Base-by-base conservation (phyloP, 1,284 basidiomycete species). In the Trichosporon sp. region DNA sequence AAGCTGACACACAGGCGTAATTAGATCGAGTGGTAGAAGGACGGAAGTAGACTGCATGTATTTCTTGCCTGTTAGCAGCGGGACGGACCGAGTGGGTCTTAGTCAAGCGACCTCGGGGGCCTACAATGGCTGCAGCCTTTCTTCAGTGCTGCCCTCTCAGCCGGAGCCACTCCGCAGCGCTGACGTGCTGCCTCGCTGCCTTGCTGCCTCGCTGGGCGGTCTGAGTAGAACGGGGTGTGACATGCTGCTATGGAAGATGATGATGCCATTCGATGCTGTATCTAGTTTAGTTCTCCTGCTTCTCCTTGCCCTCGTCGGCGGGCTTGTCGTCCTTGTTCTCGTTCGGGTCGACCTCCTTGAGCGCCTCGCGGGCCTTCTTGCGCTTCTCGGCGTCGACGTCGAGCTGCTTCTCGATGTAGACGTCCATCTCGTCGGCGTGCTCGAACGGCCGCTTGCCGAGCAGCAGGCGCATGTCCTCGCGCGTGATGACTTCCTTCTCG, bases 401-500 rank as follows among this genome's bases (percentile, higher is more conserved):
- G 38, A 83, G 75, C 76, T 83, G 78, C 65, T 75, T 75, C 72
- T 95, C 93, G 25, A 95, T 86, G 90, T 93, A 95, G 80, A 90
- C 92, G 85, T 95, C 93, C 93, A 95, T 95, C 76, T 95, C 93
- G 79, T 95, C 94, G 58, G 89, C 87, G 71, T 88, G 87, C 42
- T 84, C 85, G 78, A 78, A 79, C 64, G 79, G 79, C 60, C 79
- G 75, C 58, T 75, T 73, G 62, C 79, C 78, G 35, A 80, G 74
- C 34, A 78, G 67, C 56, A 72, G 69, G 68, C 79, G 68, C 82
- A 83, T 83, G 73, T 83, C 82, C 72, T 83, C 78, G 72, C 95
- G 89, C 62, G 92, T 96, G 71, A 99, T 91, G 27, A 98, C 92
- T 83, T 99, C 96, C 85, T 95, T 96, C 82, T 94, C 89, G 21